phyloP scores from a whole-genome alignment of 2,329 filamentous ascomycete genomes.

The Hypoxylon sp. region DNA sequence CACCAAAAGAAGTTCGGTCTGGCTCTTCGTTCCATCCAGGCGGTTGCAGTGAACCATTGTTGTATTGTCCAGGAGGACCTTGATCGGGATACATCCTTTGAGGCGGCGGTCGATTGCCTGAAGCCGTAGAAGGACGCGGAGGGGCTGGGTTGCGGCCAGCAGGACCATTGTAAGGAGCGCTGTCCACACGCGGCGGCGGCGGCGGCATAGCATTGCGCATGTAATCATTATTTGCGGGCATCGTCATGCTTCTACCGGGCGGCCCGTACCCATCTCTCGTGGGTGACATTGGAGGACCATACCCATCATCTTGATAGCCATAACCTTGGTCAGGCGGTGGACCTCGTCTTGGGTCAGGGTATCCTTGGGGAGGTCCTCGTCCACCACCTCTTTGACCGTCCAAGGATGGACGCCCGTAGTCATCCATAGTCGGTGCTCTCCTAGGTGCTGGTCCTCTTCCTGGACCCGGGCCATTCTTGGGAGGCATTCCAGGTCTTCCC shows the following conservation, averaged over 20 bases:
- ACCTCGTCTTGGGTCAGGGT: slow-evolving; percentile 57
- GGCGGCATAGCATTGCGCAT: slow-evolving; percentile 56
- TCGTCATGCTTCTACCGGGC: slow-evolving; percentile 72
- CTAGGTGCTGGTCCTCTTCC: slow-evolving; percentile 52
- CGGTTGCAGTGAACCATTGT: slow-evolving; percentile 52
- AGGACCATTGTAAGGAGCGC: slow-evolving; percentile 61
- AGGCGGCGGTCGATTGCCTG: slow-evolving; percentile 66
- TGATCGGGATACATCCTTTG: slow-evolving; percentile 67
- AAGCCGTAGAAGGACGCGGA: slow-evolving; percentile 69
- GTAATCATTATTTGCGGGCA: slow-evolving; percentile 65
- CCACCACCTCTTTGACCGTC: slow-evolving; percentile 52
- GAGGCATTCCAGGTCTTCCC: slow-evolving; percentile 46
- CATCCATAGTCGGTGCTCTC: slow-evolving; percentile 54
- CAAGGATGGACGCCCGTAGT: slow-evolving; percentile 56
- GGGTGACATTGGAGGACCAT: slow-evolving; percentile 56
- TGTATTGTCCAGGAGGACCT: slow-evolving; percentile 55
- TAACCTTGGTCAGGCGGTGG: slow-evolving; percentile 55
- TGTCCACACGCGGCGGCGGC: slow-evolving; percentile 59
- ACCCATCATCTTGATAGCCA: slow-evolving; percentile 58
- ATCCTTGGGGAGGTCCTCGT: slow-evolving; percentile 58
- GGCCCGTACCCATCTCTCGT: slow-evolving; percentile 63
- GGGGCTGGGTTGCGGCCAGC: slow-evolving; percentile 63
- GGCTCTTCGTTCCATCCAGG: slow-evolving; percentile 57
- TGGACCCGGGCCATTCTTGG: slow-evolving; percentile 51
- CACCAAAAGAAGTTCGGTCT: slow-evolving; percentile 61